Evolutionary conservation across 306 rosid genomes (phyloP), one percentile per base, ranked within the genome.

Genomic region (Vachellia collinsii): DNA sequence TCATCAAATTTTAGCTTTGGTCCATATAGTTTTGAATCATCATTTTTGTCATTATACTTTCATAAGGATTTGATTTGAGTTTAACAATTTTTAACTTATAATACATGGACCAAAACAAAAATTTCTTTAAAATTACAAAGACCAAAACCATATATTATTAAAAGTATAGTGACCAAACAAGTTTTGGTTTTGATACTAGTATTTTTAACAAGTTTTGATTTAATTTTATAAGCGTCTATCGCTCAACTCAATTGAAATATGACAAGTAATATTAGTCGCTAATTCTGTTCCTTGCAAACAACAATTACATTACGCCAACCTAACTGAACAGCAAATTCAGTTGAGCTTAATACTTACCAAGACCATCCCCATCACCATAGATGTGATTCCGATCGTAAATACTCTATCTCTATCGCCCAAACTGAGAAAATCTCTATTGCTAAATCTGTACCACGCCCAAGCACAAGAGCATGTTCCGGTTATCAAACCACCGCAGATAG

Each of bases 321-420:
- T 23, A 51, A 51, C 20, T 23, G 53, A 62, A 66, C 9, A 54
- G 70, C 25, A 39, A 22, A 19, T 59, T 22, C 70, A 73, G 42
- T 19, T 14, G 54, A 37, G 11, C 76, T 62, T 70, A 25, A 0
- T 72, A 83, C 88, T 86, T 90, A 96, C 99, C 97, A 96, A 82
- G 79, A 93, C 91, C 98, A 96, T 96, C 81, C 99, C 99, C 99
- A 96, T 90, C 70, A 96, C 80, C 93, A 91, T 96, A 61, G 97
- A 86, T 3, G 98, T 96, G 73, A 88, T 89, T 23, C 97, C 99
- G 19, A 96, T 93, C 98, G 93, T 93, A 29, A 90, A 81, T 53
- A 92, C 89, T 50, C 94, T 74, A 81, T 96, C 99, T 13, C 19
- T 4, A 13, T 29, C 41, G 6, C n/a, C n/a, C n/a, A n/a, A n/a